Conservation (phyloP, 371 early-diverging fungal genomes). For the Funneliformis caledonium region DNA sequence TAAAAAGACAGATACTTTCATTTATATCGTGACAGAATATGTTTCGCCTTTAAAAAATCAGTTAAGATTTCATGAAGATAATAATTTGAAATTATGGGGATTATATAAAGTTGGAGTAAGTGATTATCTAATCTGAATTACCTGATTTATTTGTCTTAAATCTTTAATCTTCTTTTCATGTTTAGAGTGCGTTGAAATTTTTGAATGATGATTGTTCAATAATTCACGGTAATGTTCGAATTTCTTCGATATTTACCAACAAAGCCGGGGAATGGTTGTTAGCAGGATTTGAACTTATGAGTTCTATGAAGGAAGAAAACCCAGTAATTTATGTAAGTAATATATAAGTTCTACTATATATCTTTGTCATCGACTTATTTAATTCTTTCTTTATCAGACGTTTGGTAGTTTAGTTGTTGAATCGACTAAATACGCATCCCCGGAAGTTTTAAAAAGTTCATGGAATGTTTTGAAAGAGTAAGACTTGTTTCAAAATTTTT, state of each 20-base stretch:
- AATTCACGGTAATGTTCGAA: slow-evolving; percentile 85
- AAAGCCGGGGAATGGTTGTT: slow-evolving; percentile 94
- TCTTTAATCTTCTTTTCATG: slow-evolving; percentile 15
- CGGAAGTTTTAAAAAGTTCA: slow-evolving; percentile 70
- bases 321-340: slow-evolving; percentile 63
- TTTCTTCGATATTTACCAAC: slow-evolving; percentile 82
- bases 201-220: slow-evolving; percentile 83
- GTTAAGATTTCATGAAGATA: slow-evolving; percentile 54
- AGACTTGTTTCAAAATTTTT: slow-evolving; percentile 7
- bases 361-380: background rate
- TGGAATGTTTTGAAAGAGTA: slow-evolving; percentile 74
- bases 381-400: slow-evolving; percentile 49
- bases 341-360: slow-evolving; percentile 10
- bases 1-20: slow-evolving; percentile 75
- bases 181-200: slow-evolving; percentile 83
- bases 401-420: slow-evolving; percentile 73
- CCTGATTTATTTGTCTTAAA: background rate
- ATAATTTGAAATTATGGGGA: slow-evolving; percentile 81
- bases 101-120: slow-evolving; percentile 88
- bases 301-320: slow-evolving; percentile 73
- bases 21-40: slow-evolving; percentile 91
- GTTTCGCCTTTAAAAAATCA: slow-evolving; percentile 75
- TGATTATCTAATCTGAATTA: slow-evolving; percentile 4
- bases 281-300: slow-evolving; percentile 84
- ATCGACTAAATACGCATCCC: slow-evolving; percentile 70